phyloP scores from a whole-genome alignment of 1,284 basidiomycete genomes.

The Boletus semigastroideus region DNA sequence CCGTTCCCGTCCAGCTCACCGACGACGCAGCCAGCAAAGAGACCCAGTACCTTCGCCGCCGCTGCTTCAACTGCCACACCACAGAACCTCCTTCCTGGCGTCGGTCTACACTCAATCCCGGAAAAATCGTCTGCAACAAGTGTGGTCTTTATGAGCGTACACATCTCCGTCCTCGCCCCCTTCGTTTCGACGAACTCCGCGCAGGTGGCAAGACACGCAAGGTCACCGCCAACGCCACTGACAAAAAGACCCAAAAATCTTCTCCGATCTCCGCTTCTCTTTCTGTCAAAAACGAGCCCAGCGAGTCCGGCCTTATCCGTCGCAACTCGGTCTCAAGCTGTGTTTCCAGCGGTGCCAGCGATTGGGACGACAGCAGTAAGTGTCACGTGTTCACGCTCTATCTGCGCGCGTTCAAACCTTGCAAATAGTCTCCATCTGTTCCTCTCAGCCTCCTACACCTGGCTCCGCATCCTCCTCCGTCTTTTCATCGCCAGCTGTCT shows the following conservation, averaged over 20 bases:
- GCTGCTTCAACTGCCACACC: conserved; percentile 86
- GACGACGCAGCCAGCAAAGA: conserved; percentile 86
- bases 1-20: conserved; percentile 76
- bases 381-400: background rate
- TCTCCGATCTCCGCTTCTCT: conserved; percentile 18
- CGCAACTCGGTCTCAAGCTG: conserved; percentile 62
- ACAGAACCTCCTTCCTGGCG: conserved; percentile 86
- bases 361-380: conserved; percentile 77
- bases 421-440: conserved; percentile 61
- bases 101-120: conserved; percentile 79
- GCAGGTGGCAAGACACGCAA: conserved; percentile 77
- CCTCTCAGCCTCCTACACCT: conserved; percentile 36
- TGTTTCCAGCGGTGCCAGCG: conserved; percentile 56
- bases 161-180: conserved; percentile 73
- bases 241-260: conserved; percentile 39
- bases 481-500: conserved; percentile 59
- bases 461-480: conserved; percentile 57
- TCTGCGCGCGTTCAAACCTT: conserved; percentile 1
- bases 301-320: conserved; percentile 51
- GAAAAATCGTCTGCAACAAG: conserved; percentile 90
- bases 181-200: conserved; percentile 80
- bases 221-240: conserved; percentile 42
- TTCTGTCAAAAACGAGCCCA: conserved; percentile 64
- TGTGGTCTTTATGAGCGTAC: conserved; percentile 85
- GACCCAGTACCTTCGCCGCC: conserved; percentile 79